phyloP scores from a whole-genome alignment of 2,329 filamentous ascomycete species.

The Verticillium albo-atrum region DNA sequence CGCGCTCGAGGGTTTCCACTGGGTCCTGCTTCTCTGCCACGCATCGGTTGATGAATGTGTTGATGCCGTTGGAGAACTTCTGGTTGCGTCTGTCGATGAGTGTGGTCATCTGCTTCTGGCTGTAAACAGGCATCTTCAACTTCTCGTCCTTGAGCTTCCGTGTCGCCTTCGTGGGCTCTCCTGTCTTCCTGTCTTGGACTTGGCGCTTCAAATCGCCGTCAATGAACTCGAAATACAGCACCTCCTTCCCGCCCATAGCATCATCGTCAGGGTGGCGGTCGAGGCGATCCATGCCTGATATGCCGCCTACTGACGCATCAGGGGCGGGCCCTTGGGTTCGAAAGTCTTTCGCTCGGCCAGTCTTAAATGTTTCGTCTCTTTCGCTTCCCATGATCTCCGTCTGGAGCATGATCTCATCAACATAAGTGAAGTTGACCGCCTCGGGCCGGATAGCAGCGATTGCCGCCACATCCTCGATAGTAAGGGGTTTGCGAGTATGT shows the following conservation, averaged over 20 bases:
- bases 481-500: slow-evolving; percentile 68
- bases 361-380: slow-evolving; percentile 60
- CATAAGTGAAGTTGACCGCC: slow-evolving; percentile 78
- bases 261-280: slow-evolving; percentile 22
- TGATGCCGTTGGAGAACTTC: slow-evolving; percentile 76
- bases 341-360: slow-evolving; percentile 46
- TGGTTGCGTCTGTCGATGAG: slow-evolving; percentile 86
- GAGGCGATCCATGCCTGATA: slow-evolving; percentile 44
- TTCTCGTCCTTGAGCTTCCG: slow-evolving; percentile 71
- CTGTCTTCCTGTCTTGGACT: slow-evolving; percentile 66
- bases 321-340: slow-evolving; percentile 43
- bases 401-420: slow-evolving; percentile 79
- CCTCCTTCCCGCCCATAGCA: slow-evolving; percentile 49
- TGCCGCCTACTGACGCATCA: slow-evolving; percentile 53
- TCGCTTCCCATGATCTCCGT: slow-evolving; percentile 70
- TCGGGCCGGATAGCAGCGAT: slow-evolving; percentile 74
- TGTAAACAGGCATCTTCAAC: slow-evolving; percentile 86
- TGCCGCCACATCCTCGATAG: slow-evolving; percentile 74
- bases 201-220: slow-evolving; percentile 87
- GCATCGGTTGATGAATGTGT: slow-evolving; percentile 72
- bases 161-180: slow-evolving; percentile 63
- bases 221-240: slow-evolving; percentile 86
- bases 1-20: slow-evolving; percentile 56
- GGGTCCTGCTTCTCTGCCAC: slow-evolving; percentile 61
- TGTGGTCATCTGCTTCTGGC: slow-evolving; percentile 84